These are phyloP conservation scores for Cercospora sesami DNA, from an alignment of 2,329 filamentous ascomycete species.

Conservation along the genomic window DNA sequence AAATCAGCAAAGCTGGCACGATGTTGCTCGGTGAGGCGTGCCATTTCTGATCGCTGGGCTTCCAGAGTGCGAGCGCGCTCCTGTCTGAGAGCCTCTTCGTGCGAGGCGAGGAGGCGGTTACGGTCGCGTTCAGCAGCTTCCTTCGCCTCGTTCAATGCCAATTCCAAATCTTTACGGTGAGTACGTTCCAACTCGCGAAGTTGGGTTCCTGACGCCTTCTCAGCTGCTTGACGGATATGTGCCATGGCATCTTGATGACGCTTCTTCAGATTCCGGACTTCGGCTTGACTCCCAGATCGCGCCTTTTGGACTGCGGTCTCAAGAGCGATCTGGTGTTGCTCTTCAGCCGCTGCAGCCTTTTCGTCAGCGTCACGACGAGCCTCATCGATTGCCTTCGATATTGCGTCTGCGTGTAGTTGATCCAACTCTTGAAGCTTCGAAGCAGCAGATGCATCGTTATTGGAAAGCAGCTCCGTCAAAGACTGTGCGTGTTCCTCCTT, in stretches of 20 bases:
- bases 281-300: constrained; percentile 25
- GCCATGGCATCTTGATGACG: constrained; percentile 32
- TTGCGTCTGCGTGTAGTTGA: constrained; percentile 18
- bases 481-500: constrained; percentile 26
- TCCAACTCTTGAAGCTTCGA: constrained; percentile 19
- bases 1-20: constrained; percentile 20
- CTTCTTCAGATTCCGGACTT: constrained; percentile 29
- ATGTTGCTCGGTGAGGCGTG: constrained; percentile 20
- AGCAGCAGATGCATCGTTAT: constrained; percentile 21
- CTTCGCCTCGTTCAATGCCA: constrained; percentile 19
- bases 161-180: constrained; percentile 27
- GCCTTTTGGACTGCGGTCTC: constrained; percentile 28
- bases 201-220: constrained; percentile 25
- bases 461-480: constrained; percentile 19
- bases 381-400: constrained; percentile 18
- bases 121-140: constrained; percentile 15
- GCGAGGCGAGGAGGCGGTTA: constrained; percentile 17
- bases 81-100: constrained; percentile 15
- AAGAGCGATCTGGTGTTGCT: constrained; percentile 26
- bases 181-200: constrained; percentile 27
- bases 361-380: constrained; percentile 25
- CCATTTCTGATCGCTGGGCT: constrained; percentile 20
- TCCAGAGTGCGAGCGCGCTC: constrained; percentile 14
- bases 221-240: constrained; percentile 26
- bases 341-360: constrained; percentile 18